Base-by-base conservation (phyloP, 2,329 filamentous ascomycete genomes). In the Fusarium paranaense region DNA sequence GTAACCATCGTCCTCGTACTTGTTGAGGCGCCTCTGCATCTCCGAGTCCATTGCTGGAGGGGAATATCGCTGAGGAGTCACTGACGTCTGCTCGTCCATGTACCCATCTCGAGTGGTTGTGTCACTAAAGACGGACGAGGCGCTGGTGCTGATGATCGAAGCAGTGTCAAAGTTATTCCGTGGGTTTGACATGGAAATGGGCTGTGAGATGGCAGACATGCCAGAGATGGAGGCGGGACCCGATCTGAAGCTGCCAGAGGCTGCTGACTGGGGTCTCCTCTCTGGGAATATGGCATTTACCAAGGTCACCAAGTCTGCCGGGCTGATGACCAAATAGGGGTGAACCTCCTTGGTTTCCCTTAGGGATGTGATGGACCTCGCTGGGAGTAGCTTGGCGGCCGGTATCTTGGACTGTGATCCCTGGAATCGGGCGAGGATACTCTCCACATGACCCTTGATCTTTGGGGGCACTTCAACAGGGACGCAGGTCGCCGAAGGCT, bases 241-340 rank as follows among this genome's bases (percentile, higher is more conserved):
- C 77, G 87, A 95, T 83, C 85, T 89, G 82, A 90, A 87, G 80
- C 84, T 92, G 82, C 86, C 90, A 72, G 85, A 92, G 40, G 90
- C 87, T 65, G 86, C 86, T 2, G 92, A 94, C 38, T 87, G 86
- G 2, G 93, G 91, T 45, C 92, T 87, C 63, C 89, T 88, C 77
- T 94, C 92, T 1, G 95, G 95, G 79, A 95, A 97, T 16, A 98
- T 88, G 13, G 93, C 92, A 81, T 97, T 94, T 72, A 97, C 90
- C 77, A 97, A 84, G 4, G 94, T 95, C 38, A 93, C 86, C 74
- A 97, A 85, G 81, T 98, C 95, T 45, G 93, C 89, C 38, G 94
- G 91, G 79, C 93, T 94, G 74, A 98, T 84, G 37, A 96, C 93
- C 78, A 97, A 86, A 79, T 95, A 97, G 35, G 92, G 93, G 78